These are phyloP conservation scores for Pouteria glomerata DNA, from an alignment of 148 eudicot genomes.

Conservation along the genomic window DNA sequence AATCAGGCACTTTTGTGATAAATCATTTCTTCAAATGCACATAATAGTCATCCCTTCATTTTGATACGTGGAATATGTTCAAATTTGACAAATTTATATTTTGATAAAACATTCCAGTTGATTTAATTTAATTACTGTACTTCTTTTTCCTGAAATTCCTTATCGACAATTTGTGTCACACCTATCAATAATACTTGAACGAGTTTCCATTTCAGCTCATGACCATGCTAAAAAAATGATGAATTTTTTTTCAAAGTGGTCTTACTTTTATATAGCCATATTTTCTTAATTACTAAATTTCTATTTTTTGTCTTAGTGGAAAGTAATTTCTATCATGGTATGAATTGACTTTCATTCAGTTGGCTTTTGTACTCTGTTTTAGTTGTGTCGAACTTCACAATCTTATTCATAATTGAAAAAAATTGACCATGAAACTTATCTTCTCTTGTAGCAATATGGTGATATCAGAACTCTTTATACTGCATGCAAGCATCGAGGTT, in stretches of 20 bases:
- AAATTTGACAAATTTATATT: neutral
- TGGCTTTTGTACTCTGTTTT: neutral
- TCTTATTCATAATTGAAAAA: neutral
- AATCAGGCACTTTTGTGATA: neutral
- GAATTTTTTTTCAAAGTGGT: neutral
- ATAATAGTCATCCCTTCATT: neutral
- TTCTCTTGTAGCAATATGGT: slow-evolving; percentile 46
- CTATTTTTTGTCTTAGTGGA: neutral
- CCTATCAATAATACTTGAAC: neutral
- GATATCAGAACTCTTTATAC: slow-evolving; percentile 55
- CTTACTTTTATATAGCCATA: neutral
- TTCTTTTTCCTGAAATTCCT: neutral
- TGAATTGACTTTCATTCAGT: neutral
- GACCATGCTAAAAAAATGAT: neutral
- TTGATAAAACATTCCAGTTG: neutral
- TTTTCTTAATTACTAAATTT: neutral
- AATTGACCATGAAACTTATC: no score
- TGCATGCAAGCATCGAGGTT: slow-evolving; percentile 64
- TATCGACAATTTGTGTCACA: neutral
- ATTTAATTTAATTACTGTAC: neutral
- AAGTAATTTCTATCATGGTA: neutral
- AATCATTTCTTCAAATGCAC: neutral
- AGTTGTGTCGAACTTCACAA: neutral
- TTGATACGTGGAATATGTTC: neutral
- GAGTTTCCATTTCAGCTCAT: neutral